A percentile compares a stretch with the other conserved stretches of the same genome.
Conservation (phyloP, 2,329 filamentous ascomycete species). For the Beauveria sp. region DNA sequence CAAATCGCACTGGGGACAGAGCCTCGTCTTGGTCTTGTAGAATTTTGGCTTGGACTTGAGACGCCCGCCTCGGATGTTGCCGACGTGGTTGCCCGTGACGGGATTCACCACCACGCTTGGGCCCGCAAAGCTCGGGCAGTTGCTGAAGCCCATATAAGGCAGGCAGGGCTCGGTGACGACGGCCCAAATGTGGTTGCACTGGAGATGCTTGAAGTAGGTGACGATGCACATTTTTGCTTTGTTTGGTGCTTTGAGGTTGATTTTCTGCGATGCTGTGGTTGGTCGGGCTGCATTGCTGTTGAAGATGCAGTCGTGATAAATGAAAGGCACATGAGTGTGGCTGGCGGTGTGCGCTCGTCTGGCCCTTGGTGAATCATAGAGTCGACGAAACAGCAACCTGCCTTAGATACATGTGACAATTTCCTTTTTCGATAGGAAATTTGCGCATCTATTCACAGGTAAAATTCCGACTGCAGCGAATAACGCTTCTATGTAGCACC, state of each 20-base stretch:
- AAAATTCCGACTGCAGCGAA: no score
- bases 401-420: no score
- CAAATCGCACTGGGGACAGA: constrained; percentile 36
- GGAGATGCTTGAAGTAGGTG: constrained; percentile 40
- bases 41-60: constrained; percentile 28
- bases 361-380: not conserved
- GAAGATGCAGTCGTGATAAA: not conserved
- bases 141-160: constrained; percentile 42
- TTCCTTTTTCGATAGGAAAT: not conserved
- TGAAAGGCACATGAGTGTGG: not conserved
- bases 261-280: not conserved
- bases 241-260: not conserved
- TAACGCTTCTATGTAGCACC: no score
- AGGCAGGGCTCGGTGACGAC: constrained; percentile 39
- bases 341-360: not conserved
- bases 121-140: constrained; percentile 36
- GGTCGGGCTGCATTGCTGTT: not conserved
- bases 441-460: not conserved
- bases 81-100: constrained; percentile 6
- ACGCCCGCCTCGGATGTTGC: not conserved
- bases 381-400: no score
- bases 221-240: constrained; percentile 36
- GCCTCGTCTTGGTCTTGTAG: constrained; percentile 28
- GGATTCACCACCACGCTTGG: constrained; percentile 19
- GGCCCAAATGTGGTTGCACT: constrained; percentile 47